Percentiles rank a stretch among this genome's conserved stretches.
These are phyloP conservation scores for Nothophytophthora sp. DNA, from an alignment of 352 stramenopile species.

Conservation along the genomic window DNA sequence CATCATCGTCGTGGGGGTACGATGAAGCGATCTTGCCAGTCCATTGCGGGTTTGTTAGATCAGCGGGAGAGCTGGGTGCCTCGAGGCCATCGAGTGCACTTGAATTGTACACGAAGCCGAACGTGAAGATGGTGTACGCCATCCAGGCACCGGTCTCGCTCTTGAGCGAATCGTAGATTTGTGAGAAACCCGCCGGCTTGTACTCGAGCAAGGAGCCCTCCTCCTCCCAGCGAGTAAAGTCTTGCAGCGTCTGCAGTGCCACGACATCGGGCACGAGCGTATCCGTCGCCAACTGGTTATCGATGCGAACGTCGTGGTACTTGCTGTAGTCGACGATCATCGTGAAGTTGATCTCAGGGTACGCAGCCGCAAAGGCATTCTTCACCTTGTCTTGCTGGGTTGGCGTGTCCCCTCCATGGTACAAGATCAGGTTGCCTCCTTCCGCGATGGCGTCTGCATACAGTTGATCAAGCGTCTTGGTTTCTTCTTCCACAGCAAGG, in stretches of 20 bases:
- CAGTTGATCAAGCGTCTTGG: conserved; percentile 40
- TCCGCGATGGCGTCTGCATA: conserved; percentile 42
- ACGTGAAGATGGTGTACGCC: conserved; percentile 33
- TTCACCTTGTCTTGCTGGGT: conserved; percentile 20
- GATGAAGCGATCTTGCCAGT: conserved; percentile 39
- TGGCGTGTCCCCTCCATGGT: conserved; percentile 32
- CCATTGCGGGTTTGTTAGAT: conserved; percentile 36
- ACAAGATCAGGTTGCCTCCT: conserved; percentile 46
- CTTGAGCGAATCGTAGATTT: conserved; percentile 48
- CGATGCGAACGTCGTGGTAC: conserved; percentile 51
- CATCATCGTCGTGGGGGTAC: conserved; percentile 55
- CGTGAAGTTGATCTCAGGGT: conserved; percentile 58
- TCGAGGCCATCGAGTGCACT: conserved; percentile 12
- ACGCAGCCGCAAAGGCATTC: conserved; percentile 19
- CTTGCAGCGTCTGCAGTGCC: conserved; percentile 48
- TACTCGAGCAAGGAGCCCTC: conserved; percentile 39
- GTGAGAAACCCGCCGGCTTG: conserved; percentile 45
- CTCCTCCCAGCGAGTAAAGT: conserved; percentile 43
- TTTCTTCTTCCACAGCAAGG: conserved; percentile 24
- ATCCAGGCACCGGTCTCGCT: conserved; percentile 36
- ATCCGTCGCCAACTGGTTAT: conserved; percentile 57
- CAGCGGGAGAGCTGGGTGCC: conserved; percentile 18
- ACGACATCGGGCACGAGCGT: conserved; percentile 42
- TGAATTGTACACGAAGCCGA: conserved; percentile 40
- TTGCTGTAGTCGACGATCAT: conserved; percentile 53